Percentiles rank a stretch among this genome's conserved stretches.
These are phyloP conservation scores for Zasmidium cellare DNA, from an alignment of 2,329 filamentous ascomycete genomes.

Conservation along the genomic window DNA sequence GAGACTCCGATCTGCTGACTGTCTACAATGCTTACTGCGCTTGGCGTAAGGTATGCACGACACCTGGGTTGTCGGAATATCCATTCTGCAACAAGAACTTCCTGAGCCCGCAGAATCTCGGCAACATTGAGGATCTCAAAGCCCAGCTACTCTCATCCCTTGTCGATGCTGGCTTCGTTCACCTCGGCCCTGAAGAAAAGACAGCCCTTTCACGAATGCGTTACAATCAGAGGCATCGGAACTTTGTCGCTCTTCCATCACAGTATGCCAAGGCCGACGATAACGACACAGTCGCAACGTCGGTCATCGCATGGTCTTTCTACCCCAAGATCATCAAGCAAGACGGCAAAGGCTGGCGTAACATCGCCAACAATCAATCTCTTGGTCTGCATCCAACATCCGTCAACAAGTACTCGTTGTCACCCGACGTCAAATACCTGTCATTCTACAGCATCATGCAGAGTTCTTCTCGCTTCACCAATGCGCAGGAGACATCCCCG, in stretches of 20 bases:
- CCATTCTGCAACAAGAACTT: slow-evolving; percentile 95
- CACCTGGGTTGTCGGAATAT: slow-evolving; percentile 71
- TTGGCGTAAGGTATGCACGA: slow-evolving; percentile 81
- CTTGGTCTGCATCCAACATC: slow-evolving; percentile 86
- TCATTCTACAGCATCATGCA: slow-evolving; percentile 99
- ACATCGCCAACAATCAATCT: slow-evolving; percentile 87
- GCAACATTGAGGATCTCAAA: slow-evolving; percentile 94
- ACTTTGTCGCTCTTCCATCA: slow-evolving; percentile 81
- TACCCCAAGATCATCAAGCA: slow-evolving; percentile 88
- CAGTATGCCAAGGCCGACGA: slow-evolving; percentile 73
- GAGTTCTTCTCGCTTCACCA: slow-evolving; percentile 76
- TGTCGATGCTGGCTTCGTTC: slow-evolving; percentile 80
- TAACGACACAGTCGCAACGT: slow-evolving; percentile 75
- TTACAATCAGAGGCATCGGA: slow-evolving; percentile 62
- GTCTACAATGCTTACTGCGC: slow-evolving; percentile 89
- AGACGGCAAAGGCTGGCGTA: slow-evolving; percentile 84
- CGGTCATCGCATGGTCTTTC: slow-evolving; percentile 90
- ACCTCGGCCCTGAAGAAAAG: slow-evolving; percentile 72
- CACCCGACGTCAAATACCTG: slow-evolving; percentile 66
- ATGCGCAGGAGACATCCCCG: slow-evolving; percentile 76
- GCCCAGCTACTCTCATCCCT: slow-evolving; percentile 83
- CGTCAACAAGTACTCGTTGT: slow-evolving; percentile 69
- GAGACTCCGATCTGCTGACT: slow-evolving; percentile 89
- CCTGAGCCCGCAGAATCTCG: slow-evolving; percentile 80
- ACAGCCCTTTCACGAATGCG: slow-evolving; percentile 67